These are phyloP conservation scores for Penicillium sp. DNA, from an alignment of 2,329 filamentous ascomycete genomes.

Conservation along the genomic window DNA sequence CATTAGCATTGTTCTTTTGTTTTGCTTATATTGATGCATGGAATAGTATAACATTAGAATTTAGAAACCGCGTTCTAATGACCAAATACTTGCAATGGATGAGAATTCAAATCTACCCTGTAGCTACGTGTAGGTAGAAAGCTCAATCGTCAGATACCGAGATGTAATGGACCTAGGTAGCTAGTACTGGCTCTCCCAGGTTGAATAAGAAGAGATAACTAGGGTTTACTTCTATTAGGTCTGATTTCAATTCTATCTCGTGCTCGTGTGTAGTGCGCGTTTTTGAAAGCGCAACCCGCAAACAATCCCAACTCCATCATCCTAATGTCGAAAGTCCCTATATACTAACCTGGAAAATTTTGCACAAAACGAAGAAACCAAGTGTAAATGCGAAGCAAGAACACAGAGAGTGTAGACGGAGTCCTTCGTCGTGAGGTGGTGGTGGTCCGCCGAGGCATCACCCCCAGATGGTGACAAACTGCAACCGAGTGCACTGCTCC, in stretches of 20 bases:
- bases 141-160: too few relatives aligned
- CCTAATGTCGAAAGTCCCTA: conserved; percentile 13
- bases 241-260: not conserved
- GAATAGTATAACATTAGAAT: not conserved
- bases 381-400: not conserved
- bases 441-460: too few relatives aligned
- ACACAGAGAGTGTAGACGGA: not conserved
- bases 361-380: not conserved
- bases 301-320: conserved; percentile 24
- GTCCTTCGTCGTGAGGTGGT: too few relatives aligned
- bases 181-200: conserved; percentile 15
- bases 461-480: not conserved
- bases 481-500: not conserved
- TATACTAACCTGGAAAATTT: not conserved
- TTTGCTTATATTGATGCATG: not conserved
- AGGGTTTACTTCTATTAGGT: conserved; percentile 17
- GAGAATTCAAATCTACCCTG: too few relatives aligned
- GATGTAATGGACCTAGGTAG: not conserved
- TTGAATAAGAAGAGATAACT: conserved; percentile 24
- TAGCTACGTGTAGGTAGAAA: too few relatives aligned
- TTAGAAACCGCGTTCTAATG: too few relatives aligned
- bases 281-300: not conserved
- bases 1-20: not conserved
- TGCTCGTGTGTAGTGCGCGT: not conserved
- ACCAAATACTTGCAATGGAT: too few relatives aligned